These are phyloP conservation scores for Toxoplasma gondii DNA, from an alignment of 169 alveolate genomes.

Conservation along the genomic window DNA sequence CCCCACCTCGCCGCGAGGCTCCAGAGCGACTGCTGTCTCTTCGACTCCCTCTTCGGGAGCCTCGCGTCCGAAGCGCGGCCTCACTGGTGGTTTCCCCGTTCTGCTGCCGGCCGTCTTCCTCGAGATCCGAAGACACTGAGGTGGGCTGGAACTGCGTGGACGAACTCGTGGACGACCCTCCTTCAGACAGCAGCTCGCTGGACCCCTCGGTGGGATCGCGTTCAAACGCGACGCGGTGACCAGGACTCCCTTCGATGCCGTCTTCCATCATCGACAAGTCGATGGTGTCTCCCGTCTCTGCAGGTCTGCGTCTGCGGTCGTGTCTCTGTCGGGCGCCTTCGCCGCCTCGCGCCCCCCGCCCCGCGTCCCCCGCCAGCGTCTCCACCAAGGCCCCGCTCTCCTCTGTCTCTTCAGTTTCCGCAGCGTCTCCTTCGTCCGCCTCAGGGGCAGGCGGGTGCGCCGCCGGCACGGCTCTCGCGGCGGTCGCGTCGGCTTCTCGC, in stretches of 20 bases:
- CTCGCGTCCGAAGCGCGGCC: no score
- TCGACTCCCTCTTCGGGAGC: conserved; percentile 16
- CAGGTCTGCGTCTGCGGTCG: neutral
- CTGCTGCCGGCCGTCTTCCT: neutral
- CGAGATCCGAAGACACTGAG: neutral
- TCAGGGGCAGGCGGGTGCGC: no score
- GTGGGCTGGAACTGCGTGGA: neutral
- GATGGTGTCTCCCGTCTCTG: neutral
- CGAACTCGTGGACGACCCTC: neutral
- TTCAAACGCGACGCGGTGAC: neutral
- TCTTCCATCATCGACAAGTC: neutral
- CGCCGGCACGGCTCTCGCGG: no score
- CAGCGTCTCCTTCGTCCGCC: no score
- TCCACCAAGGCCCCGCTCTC: no score
- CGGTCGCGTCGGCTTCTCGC: no score
- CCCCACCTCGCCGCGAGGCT: neutral
- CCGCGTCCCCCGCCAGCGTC: neutral
- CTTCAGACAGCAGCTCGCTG: neutral
- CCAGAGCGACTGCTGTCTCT: neutral
- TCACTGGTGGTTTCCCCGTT: no score
- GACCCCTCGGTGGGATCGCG: neutral
- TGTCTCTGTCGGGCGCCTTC: neutral
- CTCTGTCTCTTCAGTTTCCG: no score
- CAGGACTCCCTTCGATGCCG: neutral
- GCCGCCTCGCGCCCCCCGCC: neutral